These are phyloP conservation scores for Passalora sequoiae DNA, from an alignment of 2,329 filamentous ascomycete genomes.

Conservation along the genomic window DNA sequence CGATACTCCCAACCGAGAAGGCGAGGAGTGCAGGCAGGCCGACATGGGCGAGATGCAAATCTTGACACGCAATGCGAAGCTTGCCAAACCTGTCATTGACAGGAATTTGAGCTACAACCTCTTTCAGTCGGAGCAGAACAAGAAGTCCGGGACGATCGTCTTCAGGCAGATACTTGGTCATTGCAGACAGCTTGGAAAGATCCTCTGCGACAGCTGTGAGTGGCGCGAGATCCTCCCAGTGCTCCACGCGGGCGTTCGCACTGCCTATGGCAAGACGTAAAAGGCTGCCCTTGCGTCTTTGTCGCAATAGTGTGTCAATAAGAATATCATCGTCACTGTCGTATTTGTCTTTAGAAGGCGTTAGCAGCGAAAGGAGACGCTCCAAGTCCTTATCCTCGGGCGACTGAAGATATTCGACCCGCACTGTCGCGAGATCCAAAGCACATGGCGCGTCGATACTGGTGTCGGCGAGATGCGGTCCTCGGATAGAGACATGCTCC, in stretches of 20 bases:
- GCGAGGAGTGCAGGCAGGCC: slow-evolving; percentile 78
- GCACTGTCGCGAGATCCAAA: slow-evolving; percentile 40
- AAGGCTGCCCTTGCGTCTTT: slow-evolving; percentile 80
- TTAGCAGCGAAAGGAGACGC: slow-evolving; percentile 76
- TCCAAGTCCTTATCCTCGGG: slow-evolving; percentile 79
- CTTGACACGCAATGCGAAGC: slow-evolving; percentile 53
- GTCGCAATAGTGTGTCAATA: slow-evolving; percentile 81
- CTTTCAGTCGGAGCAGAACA: slow-evolving; percentile 63
- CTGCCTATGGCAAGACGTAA: slow-evolving; percentile 64
- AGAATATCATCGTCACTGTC: slow-evolving; percentile 89
- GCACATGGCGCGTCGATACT: slow-evolving; percentile 33
- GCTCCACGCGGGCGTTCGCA: slow-evolving; percentile 58
- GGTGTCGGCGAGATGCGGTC: slow-evolving; percentile 51
- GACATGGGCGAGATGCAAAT: slow-evolving; percentile 73
- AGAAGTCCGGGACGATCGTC: slow-evolving; percentile 88
- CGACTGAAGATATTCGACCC: slow-evolving; percentile 64
- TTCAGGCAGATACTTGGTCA: slow-evolving; percentile 91
- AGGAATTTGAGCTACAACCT: slow-evolving; percentile 57
- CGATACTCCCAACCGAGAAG: slow-evolving; percentile 63
- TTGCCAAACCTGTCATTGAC: slow-evolving; percentile 65
- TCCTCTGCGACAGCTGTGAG: slow-evolving; percentile 69
- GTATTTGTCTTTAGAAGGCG: slow-evolving; percentile 85
- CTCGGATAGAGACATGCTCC: slow-evolving; percentile 67
- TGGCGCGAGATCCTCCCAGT: slow-evolving; percentile 60
- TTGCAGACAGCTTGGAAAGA: slow-evolving; percentile 72